Base-by-base conservation (phyloP, 352 stramenopile genomes). In the Phytopythium cucurbitacearum region DNA sequence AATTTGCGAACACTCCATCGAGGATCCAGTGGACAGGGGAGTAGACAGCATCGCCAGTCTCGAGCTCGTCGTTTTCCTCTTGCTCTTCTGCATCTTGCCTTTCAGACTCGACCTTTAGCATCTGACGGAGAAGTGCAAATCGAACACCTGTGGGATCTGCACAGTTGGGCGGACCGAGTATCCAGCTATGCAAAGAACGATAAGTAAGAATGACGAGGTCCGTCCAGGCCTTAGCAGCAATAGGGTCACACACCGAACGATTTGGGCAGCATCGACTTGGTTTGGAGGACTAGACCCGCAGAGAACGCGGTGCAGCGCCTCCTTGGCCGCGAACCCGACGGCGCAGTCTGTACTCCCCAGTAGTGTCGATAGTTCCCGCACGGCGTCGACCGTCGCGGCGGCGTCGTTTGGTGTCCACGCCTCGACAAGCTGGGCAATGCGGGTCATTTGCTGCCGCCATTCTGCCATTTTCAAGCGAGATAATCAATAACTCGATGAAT, bases 71-170 rank as follows among this genome's bases (percentile, higher is more conserved):
- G 1, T 53, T 40, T 38, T 41, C 41, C 32, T 60, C 47, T 16
- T 51, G 28, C 9, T 51, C 39, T 36, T 28, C 52, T 40, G 32
- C 32, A 5, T 39, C n/a, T 10, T 50, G 34, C 34, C 43, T 28
- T 16, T 5, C 45, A 53, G 28, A 15, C 15, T 57, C 37, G 21
- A 39, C 43, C 40, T 58, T 64, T 48, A 83, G 45, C 33, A 89
- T 57, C 15, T 71, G 44, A 32, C 74, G 78, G 4, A 89, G 40
- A 5, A 86, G 48, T 44, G 84, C 71, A 34, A 87, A 73, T 6
- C 73, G 67, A 48, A 75, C 80, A 13, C 69, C 67, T 51, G 48
- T 53, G 48, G 11, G 48, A 16, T 52, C 59, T 48, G 60, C 12
- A 3, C 13, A 15, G 11, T 32, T 48, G 56, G 3, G 3, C 13